These are phyloP conservation scores for Gymnopilus junonius DNA, from an alignment of 768 basidiomycete genomes.

Conservation along the genomic window DNA sequence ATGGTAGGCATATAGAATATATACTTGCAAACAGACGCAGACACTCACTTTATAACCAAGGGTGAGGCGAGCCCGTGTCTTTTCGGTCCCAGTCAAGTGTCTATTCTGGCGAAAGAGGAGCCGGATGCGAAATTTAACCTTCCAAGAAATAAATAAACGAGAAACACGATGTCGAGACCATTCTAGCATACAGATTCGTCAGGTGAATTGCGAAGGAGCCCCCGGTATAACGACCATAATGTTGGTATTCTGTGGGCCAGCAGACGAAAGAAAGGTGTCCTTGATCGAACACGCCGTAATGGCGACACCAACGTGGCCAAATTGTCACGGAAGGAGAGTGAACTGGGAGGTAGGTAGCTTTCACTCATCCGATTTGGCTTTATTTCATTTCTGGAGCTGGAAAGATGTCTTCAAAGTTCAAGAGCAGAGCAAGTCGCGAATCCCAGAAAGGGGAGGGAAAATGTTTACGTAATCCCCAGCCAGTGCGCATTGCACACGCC, in stretches of 20 bases:
- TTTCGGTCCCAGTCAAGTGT: constrained; percentile 55
- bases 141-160: constrained; percentile 4
- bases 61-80: constrained; percentile 49
- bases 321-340: constrained; percentile 53
- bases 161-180: background rate
- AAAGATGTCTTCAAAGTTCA: too few relatives aligned
- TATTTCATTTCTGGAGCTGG: constrained; percentile 14
- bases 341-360: constrained; percentile 28
- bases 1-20: background rate
- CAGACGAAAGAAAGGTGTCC: constrained; percentile 69
- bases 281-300: constrained; percentile 61
- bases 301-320: constrained; percentile 58
- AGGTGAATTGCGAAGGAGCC: constrained; percentile 60
- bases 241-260: constrained; percentile 78
- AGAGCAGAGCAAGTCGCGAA: too few relatives aligned
- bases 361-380: constrained; percentile 14
- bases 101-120: constrained; percentile 56
- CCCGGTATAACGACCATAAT: constrained; percentile 76
- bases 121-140: constrained; percentile 65
- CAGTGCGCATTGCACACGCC: too few relatives aligned
- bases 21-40: background rate
- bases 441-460: too few relatives aligned
- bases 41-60: constrained; percentile 60
- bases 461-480: too few relatives aligned
- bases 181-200: constrained; percentile 51